Evolutionary conservation across 495 filamentous ascomycete species (phyloP), one percentile per base, ranked within the genome.

Genomic region (Filosporella fistucella): DNA sequence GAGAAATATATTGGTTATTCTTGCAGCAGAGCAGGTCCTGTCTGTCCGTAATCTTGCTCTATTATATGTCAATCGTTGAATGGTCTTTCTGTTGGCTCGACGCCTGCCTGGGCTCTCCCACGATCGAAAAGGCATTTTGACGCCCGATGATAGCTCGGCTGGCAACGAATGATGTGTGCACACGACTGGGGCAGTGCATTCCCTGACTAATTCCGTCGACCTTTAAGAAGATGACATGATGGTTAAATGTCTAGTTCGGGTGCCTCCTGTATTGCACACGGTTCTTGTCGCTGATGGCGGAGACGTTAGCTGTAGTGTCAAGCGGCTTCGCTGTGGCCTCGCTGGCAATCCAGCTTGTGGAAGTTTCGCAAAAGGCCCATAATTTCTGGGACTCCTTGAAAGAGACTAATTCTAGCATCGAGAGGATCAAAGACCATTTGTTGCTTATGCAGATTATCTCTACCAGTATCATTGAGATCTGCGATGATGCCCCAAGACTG

Each of bases 391-490:
- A 45, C 9, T 30, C 13, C 3, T 45, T 32, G 10, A 14, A 29
- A 22, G 25, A 32, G 4, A 21, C 17, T 8, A 20, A 35, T 21
- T 7, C 25, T 18, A 35, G 21, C 11, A 22, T 34, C 4, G 16
- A 45, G 34, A 16, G 42, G 4, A 32, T 45, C 26, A 32, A 45
- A 17, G 29, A 35, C 14, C 42, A 45, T 34, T 29, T 45, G 3
- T 8, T 29, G 4, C 14, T 35, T 3, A 16, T 45, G 32, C 20
- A 11, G 10, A 23, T 22, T 22, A 35, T 45, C 12, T 13, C 42
- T 7, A 16, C 16, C n/a, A 34, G 16, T 14, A 45, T 45, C 22
- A 21, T 21, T 35, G 42, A 45, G 20, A 29, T 17, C 11, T 45
- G 28, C 21, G 9, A 34, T 12, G 17, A 22, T 18, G 13, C 32